Base-by-base conservation (phyloP, 192 early-diverging fungal species). In the Oehlia diaphana region DNA sequence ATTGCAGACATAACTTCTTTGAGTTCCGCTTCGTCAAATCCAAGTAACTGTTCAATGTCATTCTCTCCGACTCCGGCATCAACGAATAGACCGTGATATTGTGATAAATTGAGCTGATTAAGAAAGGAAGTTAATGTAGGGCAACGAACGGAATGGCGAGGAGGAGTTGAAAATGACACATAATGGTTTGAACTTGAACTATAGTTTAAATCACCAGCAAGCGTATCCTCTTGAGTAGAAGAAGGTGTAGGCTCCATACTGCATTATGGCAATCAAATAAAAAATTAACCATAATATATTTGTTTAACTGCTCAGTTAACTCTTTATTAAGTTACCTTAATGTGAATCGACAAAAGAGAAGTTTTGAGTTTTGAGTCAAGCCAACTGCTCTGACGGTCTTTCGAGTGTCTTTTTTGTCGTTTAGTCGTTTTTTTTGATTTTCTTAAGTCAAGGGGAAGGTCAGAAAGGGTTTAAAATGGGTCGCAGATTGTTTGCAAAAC, bases 11-110 rank as follows among this genome's bases (percentile, higher is more conserved):
- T 72, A 28, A 90, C 81, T 74, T 85, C 87, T 75, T 81, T 84
- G 63, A 90, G 67, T 31, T 88, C 89, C n/a, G 82, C 80, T 7
- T 90, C 89, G 50, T 86, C 87, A 78, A 90, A 84, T 5, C 83
- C 81, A 14, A 90, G 62, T 19, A 90, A 80, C 42, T 86, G 84
- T 14, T 82, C 83, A 44, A 90, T 72, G 23, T 85, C 85, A 49
- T 86, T 84, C 61, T 90, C 88, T 0, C 84, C 76, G 33, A 85
- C 87, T 37, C 89, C 89, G 9, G 86, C 88, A 0, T 86, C 81
- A 37, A 84, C 80, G 63, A 88, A 85, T 16, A 77, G 82, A 10
- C 77, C 53, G 28, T 87, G 79, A 68, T 90, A 90, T 69, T 85
- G 83, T n/a, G 81, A 76, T n/a, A 90, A 77, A 62, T 88, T 86